Evolutionary conservation across 148 eudicot species (phyloP).

Genomic region (Vaccinium myrtillus): DNA sequence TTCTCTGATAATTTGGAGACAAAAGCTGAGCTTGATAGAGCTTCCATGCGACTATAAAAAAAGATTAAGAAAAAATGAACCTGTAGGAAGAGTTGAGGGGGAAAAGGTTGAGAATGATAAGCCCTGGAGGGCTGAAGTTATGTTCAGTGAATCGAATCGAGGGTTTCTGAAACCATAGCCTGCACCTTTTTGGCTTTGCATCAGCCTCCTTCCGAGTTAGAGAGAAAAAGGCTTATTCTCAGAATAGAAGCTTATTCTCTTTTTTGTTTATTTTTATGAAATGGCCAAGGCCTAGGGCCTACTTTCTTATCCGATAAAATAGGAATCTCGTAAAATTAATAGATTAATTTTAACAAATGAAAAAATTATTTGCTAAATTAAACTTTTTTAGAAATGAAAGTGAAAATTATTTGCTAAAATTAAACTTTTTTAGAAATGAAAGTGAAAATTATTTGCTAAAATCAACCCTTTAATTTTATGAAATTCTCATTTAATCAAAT

Average conservation of each 20-base stretch:
- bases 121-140: not conserved
- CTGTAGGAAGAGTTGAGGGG: not conserved
- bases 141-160: not conserved
- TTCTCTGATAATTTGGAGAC: conserved; percentile 35
- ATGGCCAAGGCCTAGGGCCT: too few species aligned
- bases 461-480: too few species aligned
- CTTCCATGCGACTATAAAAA: conserved; percentile 32
- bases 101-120: not conserved
- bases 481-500: too few species aligned
- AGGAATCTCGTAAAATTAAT: too few species aligned
- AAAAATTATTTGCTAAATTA: too few species aligned
- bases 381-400: too few species aligned
- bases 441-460: too few species aligned
- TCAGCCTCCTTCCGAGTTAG: not conserved
- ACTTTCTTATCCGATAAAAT: too few species aligned
- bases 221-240: not conserved
- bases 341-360: too few species aligned
- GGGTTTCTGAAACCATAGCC: not conserved
- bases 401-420: too few species aligned
- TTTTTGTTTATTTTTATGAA: too few species aligned
- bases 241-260: not conserved
- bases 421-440: too few species aligned
- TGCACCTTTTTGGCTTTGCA: not conserved
- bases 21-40: conserved; percentile 36
- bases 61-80: not conserved